Percentiles rank a stretch among this genome's conserved stretches.
Evolutionary conservation across 169 alveolate genomes (phyloP).

Genomic region (Besnoitia besnoiti): DNA sequence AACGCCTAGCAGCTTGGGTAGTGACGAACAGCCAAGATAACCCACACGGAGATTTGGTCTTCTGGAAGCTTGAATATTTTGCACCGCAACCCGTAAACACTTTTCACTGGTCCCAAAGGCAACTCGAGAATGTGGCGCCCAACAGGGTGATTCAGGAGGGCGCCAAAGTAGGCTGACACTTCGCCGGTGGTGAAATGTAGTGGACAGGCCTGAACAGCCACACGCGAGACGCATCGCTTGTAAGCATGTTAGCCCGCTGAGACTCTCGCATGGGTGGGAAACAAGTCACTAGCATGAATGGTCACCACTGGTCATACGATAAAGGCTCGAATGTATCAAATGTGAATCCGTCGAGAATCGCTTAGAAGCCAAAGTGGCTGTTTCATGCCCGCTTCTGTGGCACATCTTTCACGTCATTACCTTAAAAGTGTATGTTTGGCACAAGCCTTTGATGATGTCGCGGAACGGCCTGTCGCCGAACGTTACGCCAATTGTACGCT

Average conservation of each 20-base stretch:
- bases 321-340: no score
- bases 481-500: neutral
- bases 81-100: neutral
- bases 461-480: slow-evolving; percentile 6
- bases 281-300: no score
- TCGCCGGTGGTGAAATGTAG: neutral
- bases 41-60: slow-evolving; percentile 7
- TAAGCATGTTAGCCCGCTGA: neutral
- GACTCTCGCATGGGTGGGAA: no score
- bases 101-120: neutral
- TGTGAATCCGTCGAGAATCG: no score
- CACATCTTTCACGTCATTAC: no score
- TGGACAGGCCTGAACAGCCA: slow-evolving; percentile 6
- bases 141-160: neutral
- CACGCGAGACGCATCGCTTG: neutral
- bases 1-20: neutral
- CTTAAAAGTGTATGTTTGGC: neutral
- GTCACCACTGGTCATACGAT: no score
- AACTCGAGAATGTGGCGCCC: neutral
- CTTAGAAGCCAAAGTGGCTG: neutral
- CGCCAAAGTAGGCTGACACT: neutral
- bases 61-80: neutral
- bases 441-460: neutral
- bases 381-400: no score
- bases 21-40: neutral